Conservation (phyloP, 352 stramenopile species). For the Globisporangium heterothallicum region DNA sequence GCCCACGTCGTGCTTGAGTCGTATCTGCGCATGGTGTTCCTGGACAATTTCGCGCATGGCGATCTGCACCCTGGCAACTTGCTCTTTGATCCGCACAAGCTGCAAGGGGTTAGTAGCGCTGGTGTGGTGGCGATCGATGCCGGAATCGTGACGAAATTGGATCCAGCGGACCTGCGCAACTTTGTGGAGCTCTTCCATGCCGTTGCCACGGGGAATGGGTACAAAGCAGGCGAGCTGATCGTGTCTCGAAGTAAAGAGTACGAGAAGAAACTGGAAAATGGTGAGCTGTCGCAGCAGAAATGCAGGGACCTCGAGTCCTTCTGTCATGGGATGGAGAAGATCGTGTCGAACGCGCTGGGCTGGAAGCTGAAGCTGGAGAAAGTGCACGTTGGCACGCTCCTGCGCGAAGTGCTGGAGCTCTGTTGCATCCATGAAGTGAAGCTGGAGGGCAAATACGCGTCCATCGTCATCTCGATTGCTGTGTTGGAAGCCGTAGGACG, state of each 20-base stretch:
- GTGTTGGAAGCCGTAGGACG: conserved; percentile 91
- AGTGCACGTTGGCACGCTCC: conserved; percentile 66
- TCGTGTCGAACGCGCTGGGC: conserved; percentile 57
- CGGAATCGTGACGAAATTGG: conserved; percentile 80
- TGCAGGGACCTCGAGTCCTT: conserved; percentile 74
- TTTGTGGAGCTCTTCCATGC: conserved; percentile 85
- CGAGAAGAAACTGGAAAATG: conserved; percentile 18
- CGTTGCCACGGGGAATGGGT: conserved; percentile 76
- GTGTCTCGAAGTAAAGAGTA: conserved; percentile 54
- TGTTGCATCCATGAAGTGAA: conserved; percentile 91
- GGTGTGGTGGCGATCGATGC: conserved; percentile 78
- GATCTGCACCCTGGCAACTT: conserved; percentile 93
- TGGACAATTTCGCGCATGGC: conserved; percentile 93
- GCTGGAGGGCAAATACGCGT: conserved; percentile 92
- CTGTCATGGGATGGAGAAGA: conserved; percentile 60
- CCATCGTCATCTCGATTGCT: conserved; percentile 92
- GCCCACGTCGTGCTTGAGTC: conserved; percentile 79
- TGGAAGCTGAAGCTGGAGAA: conserved; percentile 66
- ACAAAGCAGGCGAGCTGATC: conserved; percentile 73
- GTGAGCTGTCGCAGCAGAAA: conserved; percentile 32
- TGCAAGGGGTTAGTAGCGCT: conserved; percentile 3
- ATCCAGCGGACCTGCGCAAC: conserved; percentile 68
- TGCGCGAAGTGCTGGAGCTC: conserved; percentile 84
- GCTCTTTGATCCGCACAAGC: conserved; percentile 48
- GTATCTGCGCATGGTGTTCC: conserved; percentile 94